A percentile compares a stretch with the other conserved stretches of the same genome.
phyloP scores from a whole-genome alignment of 1,284 basidiomycete genomes.

The Apiotrichum veenhuisii region DNA sequence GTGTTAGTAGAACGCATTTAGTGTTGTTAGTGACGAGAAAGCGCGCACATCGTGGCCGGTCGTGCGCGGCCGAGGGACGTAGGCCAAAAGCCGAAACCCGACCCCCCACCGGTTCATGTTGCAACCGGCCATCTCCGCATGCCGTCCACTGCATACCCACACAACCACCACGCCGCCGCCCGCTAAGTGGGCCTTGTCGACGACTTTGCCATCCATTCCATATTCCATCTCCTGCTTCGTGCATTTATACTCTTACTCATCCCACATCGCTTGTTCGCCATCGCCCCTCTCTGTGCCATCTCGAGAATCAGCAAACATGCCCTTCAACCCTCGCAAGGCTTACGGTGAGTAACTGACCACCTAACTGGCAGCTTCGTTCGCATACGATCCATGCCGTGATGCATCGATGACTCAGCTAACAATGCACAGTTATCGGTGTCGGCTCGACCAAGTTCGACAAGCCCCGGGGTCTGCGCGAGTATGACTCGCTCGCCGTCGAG shows the following conservation, averaged over 20 bases:
- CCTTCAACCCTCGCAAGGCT: conserved; percentile 17
- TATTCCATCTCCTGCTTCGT: too few species aligned
- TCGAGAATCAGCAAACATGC: conserved; percentile 4
- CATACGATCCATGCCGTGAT: too few species aligned
- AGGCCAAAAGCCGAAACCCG: too few species aligned
- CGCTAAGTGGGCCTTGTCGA: too few species aligned
- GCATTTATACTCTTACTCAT: background rate
- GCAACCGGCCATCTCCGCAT: too few species aligned
- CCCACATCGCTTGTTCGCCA: background rate
- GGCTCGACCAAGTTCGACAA: conserved; percentile 26
- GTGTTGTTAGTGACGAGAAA: too few species aligned
- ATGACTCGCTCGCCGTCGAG: conserved; percentile 21
- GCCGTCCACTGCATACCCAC: background rate
- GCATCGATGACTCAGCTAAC: background rate
- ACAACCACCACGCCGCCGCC: too few species aligned
- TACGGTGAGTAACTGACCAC: background rate
- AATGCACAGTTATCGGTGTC: conserved; percentile 17
- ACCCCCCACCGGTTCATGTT: too few species aligned
- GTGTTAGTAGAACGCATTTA: too few species aligned
- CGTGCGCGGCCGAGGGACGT: too few species aligned
- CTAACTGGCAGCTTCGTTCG: background rate
- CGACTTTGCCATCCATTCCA: too few species aligned
- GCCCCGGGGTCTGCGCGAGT: conserved; percentile 21
- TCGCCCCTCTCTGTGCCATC: background rate
- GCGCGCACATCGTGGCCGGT: too few species aligned